Evolutionary conservation across 345 rosid species (phyloP).

Genomic region (Corymbia maculata): DNA sequence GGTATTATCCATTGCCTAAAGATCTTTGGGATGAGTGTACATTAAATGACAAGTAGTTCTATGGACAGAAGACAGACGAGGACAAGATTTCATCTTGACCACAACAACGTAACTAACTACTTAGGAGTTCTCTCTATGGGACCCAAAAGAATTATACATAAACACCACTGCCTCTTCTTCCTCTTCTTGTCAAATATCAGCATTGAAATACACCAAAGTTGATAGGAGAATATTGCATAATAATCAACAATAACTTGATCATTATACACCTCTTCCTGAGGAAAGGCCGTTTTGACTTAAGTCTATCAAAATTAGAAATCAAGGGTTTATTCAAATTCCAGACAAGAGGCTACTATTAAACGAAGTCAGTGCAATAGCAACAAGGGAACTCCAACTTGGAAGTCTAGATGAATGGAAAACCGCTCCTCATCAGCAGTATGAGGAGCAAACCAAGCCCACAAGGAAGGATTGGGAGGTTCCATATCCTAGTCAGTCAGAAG

Average conservation of each 20-base stretch:
- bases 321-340: background rate
- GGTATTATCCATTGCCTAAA: conserved; percentile 1
- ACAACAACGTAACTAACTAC: background rate
- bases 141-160: background rate
- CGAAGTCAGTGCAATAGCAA: background rate
- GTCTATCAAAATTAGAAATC: background rate
- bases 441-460: background rate
- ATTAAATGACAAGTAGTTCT: background rate
- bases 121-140: background rate
- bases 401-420: background rate
- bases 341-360: background rate
- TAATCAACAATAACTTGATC: background rate
- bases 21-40: background rate
- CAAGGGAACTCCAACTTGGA: background rate
- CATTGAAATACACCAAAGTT: background rate
- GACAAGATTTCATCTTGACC: background rate
- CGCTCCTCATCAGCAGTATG: background rate
- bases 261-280: background rate
- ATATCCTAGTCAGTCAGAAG: background rate
- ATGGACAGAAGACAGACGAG: background rate
- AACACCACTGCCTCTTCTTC: background rate
- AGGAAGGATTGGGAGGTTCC: background rate
- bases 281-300: background rate
- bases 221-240: background rate
- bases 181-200: background rate